Conservation (phyloP, 768 basidiomycete species). For the Phaffia tasmanica region DNA sequence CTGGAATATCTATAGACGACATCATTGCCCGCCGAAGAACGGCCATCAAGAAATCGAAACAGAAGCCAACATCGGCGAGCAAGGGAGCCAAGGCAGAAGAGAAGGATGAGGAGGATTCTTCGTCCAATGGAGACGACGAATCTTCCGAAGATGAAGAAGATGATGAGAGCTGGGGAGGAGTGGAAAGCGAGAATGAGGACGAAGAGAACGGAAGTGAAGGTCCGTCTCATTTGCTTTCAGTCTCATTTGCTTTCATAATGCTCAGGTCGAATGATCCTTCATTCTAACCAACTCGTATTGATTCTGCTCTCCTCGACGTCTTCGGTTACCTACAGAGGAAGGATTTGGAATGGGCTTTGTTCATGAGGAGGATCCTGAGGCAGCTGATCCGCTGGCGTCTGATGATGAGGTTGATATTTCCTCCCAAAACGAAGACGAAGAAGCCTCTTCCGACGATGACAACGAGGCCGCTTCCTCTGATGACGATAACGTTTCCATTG, state of each 20-base stretch:
- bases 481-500: slow-evolving; percentile 39
- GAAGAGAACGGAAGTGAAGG: slow-evolving; percentile 18
- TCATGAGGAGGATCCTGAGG: slow-evolving; percentile 35
- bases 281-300: too few species aligned
- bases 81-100: slow-evolving; percentile 27
- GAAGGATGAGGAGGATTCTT: slow-evolving; percentile 26
- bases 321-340: neutral
- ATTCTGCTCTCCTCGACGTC: too few species aligned
- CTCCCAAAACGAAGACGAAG: slow-evolving; percentile 28
- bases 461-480: slow-evolving; percentile 43
- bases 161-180: slow-evolving; percentile 27
- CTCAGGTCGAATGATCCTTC: too few species aligned
- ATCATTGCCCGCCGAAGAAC: slow-evolving; percentile 60
- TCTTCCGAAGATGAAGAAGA: slow-evolving; percentile 27
- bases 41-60: slow-evolving; percentile 40
- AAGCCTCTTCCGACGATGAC: slow-evolving; percentile 28
- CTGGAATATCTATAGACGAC: slow-evolving; percentile 79
- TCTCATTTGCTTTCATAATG: neutral
- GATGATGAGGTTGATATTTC: slow-evolving; percentile 24
- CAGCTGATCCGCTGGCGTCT: slow-evolving; percentile 18
- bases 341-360: slow-evolving; percentile 29
- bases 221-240: neutral
- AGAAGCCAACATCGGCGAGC: slow-evolving; percentile 8
- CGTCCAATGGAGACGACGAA: slow-evolving; percentile 28
- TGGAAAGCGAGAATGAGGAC: slow-evolving; percentile 29